phyloP scores from a whole-genome alignment of 441 rosid genomes.

The Macaranga tanarius region DNA sequence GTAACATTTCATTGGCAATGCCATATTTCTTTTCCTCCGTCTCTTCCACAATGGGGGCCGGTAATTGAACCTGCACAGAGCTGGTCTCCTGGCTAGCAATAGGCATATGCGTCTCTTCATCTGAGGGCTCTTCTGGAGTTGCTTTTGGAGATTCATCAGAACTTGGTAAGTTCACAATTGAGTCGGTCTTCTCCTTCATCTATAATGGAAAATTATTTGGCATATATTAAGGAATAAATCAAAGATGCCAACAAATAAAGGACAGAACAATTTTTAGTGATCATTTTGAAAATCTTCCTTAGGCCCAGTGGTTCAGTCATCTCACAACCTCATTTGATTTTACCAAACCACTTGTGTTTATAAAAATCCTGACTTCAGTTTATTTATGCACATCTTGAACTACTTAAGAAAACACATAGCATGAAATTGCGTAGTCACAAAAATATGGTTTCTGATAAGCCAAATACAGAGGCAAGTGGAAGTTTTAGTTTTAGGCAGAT shows the following conservation, averaged over 20 bases:
- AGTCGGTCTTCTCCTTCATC: conserved; percentile 40
- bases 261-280: background rate
- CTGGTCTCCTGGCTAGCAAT: conserved; percentile 29
- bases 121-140: conserved; percentile 52
- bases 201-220: conserved; percentile 16
- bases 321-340: background rate
- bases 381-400: background rate
- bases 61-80: conserved; percentile 23
- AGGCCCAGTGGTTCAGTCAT: background rate
- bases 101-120: conserved; percentile 42
- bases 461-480: too few species aligned
- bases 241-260: conserved; percentile 1
- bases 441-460: background rate
- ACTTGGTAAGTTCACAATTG: conserved; percentile 47
- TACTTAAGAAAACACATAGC: background rate
- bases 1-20: conserved; percentile 32
- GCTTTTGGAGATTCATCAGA: conserved; percentile 44
- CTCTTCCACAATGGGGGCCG: conserved; percentile 36
- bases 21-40: conserved; percentile 35
- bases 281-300: conserved; percentile 14
- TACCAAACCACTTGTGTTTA: background rate
- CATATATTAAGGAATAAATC: background rate
- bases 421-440: background rate
- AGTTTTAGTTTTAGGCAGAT: too few species aligned
- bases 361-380: background rate